phyloP scores from a whole-genome alignment of 225 moss, liverwort and hornwort species.

The Lunularia cruciata region DNA sequence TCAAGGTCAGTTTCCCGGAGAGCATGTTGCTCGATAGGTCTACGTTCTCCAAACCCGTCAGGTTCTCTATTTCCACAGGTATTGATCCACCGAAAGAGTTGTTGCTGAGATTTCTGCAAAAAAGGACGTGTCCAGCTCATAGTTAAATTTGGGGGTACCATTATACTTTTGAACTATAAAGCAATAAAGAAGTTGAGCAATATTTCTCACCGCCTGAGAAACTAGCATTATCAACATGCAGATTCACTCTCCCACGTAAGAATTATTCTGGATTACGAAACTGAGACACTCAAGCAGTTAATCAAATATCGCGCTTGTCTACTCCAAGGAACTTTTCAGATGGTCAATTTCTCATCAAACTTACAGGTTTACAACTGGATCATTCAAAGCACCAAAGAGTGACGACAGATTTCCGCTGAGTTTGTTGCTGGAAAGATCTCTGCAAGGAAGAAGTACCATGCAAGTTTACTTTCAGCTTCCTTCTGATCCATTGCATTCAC shows the following conservation, averaged over 20 bases:
- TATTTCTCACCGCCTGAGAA: not conserved
- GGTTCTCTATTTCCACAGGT: not conserved
- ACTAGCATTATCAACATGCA: too few species aligned
- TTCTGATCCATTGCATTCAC: too few species aligned
- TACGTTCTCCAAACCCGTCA: not conserved
- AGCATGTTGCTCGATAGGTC: not conserved
- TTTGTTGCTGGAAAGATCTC: not conserved
- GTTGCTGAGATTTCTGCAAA: not conserved
- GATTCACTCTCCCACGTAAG: too few species aligned
- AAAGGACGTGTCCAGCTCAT: not conserved
- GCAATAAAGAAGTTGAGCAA: not conserved
- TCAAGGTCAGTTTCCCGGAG: not conserved
- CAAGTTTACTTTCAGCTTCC: too few species aligned
- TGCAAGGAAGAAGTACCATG: not conserved
- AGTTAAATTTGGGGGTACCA: not conserved
- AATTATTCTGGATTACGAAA: not conserved
- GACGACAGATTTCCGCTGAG: slow-evolving; percentile 2
- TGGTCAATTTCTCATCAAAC: too few species aligned
- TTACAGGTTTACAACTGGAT: not conserved
- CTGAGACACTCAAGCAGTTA: not conserved
- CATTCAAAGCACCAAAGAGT: not conserved
- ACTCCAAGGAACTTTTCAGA: too few species aligned
- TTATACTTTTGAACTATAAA: not conserved
- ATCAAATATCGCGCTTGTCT: too few species aligned
- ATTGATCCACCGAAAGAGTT: not conserved